Evolutionary conservation across 371 early-diverging fungal genomes (phyloP).

Genomic region (Umbelopsis sp.): DNA sequence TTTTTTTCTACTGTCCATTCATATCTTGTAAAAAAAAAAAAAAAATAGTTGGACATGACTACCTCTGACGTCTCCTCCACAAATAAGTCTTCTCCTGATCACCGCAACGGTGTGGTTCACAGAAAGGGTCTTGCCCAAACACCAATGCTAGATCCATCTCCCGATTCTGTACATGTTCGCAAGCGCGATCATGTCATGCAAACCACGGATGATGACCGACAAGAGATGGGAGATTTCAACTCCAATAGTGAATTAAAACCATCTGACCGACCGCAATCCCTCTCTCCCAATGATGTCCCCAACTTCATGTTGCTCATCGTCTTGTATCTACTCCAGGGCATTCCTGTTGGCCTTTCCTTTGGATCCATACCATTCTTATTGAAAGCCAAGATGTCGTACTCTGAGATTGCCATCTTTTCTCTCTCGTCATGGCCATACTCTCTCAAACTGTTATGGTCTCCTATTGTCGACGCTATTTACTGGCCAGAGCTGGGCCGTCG

Average conservation of each 20-base stretch:
- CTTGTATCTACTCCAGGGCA: constrained; percentile 85
- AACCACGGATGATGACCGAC: constrained; percentile 2
- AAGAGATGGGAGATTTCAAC: background rate
- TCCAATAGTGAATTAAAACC: background rate
- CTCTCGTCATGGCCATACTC: constrained; percentile 94
- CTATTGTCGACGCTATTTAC: constrained; percentile 92
- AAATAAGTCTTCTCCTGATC: constrained; percentile 17
- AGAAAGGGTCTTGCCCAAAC: background rate
- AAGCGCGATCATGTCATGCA: constrained; percentile 2
- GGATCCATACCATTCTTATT: constrained; percentile 94
- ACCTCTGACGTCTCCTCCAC: constrained; percentile 18
- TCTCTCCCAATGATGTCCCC: constrained; percentile 4
- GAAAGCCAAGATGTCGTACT: constrained; percentile 87
- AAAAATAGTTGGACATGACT: constrained; percentile 4
- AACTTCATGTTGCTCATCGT: constrained; percentile 4
- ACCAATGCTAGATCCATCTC: constrained; percentile 14
- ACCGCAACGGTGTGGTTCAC: background rate
- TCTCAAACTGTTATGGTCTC: constrained; percentile 93
- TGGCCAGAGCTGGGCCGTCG: constrained; percentile 83
- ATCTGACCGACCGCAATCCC: background rate
- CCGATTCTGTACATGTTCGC: constrained; percentile 15
- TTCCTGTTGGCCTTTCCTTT: constrained; percentile 90
- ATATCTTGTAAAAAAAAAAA: background rate
- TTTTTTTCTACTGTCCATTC: background rate
- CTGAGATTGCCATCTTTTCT: constrained; percentile 92